These are phyloP conservation scores for Globisporangium echinulatum DNA, from an alignment of 352 stramenopile species.

Conservation along the genomic window DNA sequence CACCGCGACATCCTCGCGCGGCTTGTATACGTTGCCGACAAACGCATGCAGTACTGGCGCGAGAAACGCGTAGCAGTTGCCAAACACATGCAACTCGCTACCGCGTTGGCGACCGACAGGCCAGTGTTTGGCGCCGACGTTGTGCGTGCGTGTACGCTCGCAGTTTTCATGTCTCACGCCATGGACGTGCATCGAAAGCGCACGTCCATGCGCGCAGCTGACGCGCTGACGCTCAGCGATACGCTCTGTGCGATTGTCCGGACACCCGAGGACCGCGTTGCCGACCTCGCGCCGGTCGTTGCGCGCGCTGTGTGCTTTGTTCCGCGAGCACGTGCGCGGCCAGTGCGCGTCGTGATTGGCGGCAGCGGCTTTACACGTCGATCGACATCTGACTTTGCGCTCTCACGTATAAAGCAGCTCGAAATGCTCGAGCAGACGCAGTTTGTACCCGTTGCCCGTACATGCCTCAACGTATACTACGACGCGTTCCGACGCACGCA, in stretches of 20 bases:
- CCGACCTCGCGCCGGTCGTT: constrained; percentile 33
- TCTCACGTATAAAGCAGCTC: constrained; percentile 27
- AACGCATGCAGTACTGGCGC: constrained; percentile 28
- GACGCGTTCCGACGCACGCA: constrained; percentile 71
- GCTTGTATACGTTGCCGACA: constrained; percentile 24
- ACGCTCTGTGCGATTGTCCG: constrained; percentile 46
- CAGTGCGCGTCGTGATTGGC: constrained; percentile 29
- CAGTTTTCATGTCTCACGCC: constrained; percentile 60
- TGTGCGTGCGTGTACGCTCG: constrained; percentile 40
- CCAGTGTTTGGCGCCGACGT: constrained; percentile 45
- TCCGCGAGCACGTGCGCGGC: constrained; percentile 47
- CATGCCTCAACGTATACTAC: constrained; percentile 40
- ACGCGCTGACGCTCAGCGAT: constrained; percentile 20
- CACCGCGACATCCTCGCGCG: constrained; percentile 36
- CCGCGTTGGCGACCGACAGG: constrained; percentile 23
- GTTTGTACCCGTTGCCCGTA: constrained; percentile 24
- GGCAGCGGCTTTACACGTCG: constrained; percentile 27
- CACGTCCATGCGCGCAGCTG: constrained; percentile 2
- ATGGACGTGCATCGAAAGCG: constrained; percentile 60
- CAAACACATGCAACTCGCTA: constrained; percentile 17
- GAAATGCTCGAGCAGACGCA: constrained; percentile 16
- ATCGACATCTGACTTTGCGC: constrained; percentile 16
- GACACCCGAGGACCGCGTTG: constrained; percentile 35
- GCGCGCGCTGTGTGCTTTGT: constrained; percentile 72
- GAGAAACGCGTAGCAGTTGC: constrained; percentile 25